These are phyloP conservation scores for Phialophora macrospora DNA, from an alignment of 2,329 filamentous ascomycete species.

Conservation along the genomic window DNA sequence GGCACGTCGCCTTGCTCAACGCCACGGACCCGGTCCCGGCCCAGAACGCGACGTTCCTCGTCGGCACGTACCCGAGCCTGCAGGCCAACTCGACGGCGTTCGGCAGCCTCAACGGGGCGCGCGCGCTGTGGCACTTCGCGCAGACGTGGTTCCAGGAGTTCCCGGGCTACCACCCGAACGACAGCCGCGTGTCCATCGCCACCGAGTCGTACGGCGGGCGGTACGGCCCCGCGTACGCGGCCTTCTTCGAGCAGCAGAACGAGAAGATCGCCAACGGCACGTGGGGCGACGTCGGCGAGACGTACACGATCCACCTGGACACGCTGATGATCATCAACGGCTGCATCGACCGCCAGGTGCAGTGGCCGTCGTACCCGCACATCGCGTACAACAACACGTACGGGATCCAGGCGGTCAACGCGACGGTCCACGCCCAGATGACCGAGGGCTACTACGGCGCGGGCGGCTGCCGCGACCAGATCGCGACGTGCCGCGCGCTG, in stretches of 20 bases:
- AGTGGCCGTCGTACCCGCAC: slow-evolving; percentile 51
- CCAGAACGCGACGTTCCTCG: slow-evolving; percentile 59
- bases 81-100: slow-evolving; percentile 44
- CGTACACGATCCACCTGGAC: slow-evolving; percentile 44
- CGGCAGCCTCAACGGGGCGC: slow-evolving; percentile 52
- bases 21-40: slow-evolving; percentile 42
- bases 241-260: slow-evolving; percentile 42
- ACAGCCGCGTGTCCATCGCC: slow-evolving; percentile 46
- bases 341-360: slow-evolving; percentile 53
- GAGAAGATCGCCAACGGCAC: slow-evolving; percentile 37
- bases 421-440: slow-evolving; percentile 48
- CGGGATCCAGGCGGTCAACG: slow-evolving; percentile 52
- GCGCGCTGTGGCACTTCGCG: slow-evolving; percentile 59
- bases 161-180: slow-evolving; percentile 59
- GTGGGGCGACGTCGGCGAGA: slow-evolving; percentile 32
- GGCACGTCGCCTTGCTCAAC: slow-evolving; percentile 40
- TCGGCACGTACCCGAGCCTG: slow-evolving; percentile 59
- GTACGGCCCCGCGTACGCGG: slow-evolving; percentile 40
- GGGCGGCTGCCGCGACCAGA: slow-evolving; percentile 55
- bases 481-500: slow-evolving; percentile 52
- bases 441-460: slow-evolving; percentile 45
- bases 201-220: slow-evolving; percentile 40
- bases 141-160: slow-evolving; percentile 64
- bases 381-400: slow-evolving; percentile 60
- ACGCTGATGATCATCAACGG: slow-evolving; percentile 57